phyloP scores from a whole-genome alignment of 1,139 yeast genomes.

The Geotrichum reessii region DNA sequence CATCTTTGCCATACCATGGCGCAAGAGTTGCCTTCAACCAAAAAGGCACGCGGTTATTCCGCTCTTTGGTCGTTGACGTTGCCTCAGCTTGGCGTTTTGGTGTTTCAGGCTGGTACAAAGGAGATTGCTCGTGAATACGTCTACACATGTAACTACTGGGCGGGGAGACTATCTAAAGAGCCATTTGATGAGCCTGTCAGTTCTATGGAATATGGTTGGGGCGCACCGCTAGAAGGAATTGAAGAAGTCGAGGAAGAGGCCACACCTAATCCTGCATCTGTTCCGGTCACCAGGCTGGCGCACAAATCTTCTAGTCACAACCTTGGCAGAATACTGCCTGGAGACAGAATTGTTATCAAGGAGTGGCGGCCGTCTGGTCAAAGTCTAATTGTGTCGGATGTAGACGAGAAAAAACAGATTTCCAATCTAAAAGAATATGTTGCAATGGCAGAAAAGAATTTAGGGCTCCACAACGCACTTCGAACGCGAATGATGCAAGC shows the following conservation, averaged over 20 bases:
- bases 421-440: slow-evolving; percentile 28
- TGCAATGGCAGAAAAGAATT: slow-evolving; percentile 28
- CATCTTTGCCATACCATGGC: slow-evolving; percentile 32
- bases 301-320: slow-evolving; percentile 5
- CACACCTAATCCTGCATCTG: neutral
- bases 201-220: slow-evolving; percentile 81
- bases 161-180: slow-evolving; percentile 72
- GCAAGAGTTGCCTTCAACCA: slow-evolving; percentile 31
- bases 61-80: slow-evolving; percentile 37
- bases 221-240: slow-evolving; percentile 15
- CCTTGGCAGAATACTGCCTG: slow-evolving; percentile 23
- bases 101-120: slow-evolving; percentile 49
- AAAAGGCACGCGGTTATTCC: slow-evolving; percentile 27
- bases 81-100: slow-evolving; percentile 34
- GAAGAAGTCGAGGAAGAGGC: neutral
- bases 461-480: slow-evolving; percentile 30
- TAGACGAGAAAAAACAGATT: slow-evolving; percentile 31
- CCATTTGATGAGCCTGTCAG: slow-evolving; percentile 60
- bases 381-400: slow-evolving; percentile 31
- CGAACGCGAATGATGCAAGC: slow-evolving; percentile 25
- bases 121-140: slow-evolving; percentile 67
- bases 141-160: slow-evolving; percentile 82
- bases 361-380: slow-evolving; percentile 35
- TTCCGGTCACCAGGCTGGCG: neutral
- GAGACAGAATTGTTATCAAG: slow-evolving; percentile 28